These are phyloP conservation scores for Candolleomyces efflorescens DNA, from an alignment of 768 basidiomycete species.

Conservation along the genomic window DNA sequence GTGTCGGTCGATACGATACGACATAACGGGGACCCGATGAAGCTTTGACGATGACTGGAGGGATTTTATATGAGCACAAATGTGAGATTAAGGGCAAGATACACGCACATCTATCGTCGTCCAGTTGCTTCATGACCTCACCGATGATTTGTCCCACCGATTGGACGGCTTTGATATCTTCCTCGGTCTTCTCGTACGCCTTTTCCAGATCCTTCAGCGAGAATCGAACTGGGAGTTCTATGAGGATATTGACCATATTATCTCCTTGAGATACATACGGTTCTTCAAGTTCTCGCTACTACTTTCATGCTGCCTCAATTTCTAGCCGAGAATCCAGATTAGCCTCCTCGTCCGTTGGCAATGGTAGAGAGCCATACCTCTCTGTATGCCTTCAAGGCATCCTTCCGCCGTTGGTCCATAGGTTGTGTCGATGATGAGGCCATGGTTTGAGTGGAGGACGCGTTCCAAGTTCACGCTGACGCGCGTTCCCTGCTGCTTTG, in stretches of 20 bases:
- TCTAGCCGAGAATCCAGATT: conserved; percentile 42
- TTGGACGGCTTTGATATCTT: conserved; percentile 98
- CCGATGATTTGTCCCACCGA: conserved; percentile 99
- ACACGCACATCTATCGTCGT: conserved; percentile 90
- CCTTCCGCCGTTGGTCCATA: conserved; percentile 68
- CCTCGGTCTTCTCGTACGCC: conserved; percentile 92
- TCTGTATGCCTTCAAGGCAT: conserved; percentile 74
- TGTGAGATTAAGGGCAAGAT: not conserved
- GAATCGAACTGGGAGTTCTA: conserved; percentile 64
- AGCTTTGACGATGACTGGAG: conserved; percentile 93
- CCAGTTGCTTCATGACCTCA: conserved; percentile 97
- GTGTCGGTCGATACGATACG: conserved; percentile 91
- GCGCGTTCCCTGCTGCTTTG: conserved; percentile 1
- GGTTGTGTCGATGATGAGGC: conserved; percentile 53
- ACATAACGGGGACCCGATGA: conserved; percentile 98
- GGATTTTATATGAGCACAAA: not conserved
- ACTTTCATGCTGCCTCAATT: conserved; percentile 89
- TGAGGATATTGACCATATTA: not conserved
- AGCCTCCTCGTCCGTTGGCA: too few species aligned
- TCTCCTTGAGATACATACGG: conserved; percentile 46
- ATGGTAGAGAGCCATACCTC: conserved; percentile 40
- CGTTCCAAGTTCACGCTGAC: not conserved
- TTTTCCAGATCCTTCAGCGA: conserved; percentile 87
- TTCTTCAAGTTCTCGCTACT: conserved; percentile 88
- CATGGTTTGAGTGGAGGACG: not conserved